Evolutionary conservation across 2,329 filamentous ascomycete genomes (phyloP).

Genomic region (Fusarium circinatum): DNA sequence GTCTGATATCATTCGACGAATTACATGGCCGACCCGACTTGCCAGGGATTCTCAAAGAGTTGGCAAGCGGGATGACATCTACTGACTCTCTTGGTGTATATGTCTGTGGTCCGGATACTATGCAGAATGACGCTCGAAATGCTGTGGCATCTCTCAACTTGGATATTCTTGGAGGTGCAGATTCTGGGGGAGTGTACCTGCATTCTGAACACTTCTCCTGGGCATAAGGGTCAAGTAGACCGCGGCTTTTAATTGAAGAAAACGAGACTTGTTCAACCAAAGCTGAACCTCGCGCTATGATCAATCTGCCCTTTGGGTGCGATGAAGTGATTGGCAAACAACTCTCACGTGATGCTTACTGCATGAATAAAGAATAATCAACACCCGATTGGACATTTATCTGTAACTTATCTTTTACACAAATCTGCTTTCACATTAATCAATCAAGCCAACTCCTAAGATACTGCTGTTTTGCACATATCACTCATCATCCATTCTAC

Average conservation of each 20-base stretch:
- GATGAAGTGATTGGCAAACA: background rate
- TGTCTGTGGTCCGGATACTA: background rate
- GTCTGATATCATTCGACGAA: background rate
- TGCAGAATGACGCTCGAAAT: background rate
- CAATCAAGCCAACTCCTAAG: rapidly evolving
- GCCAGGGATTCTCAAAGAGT: rapidly evolving
- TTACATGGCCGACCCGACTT: background rate
- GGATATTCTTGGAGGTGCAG: background rate
- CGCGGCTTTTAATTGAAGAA: background rate
- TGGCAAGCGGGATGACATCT: background rate
- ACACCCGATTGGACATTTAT: background rate
- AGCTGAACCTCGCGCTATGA: background rate
- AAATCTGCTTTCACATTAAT: background rate
- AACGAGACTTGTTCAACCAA: background rate
- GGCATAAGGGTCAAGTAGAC: background rate
- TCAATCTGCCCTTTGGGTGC: background rate
- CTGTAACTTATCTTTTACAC: background rate
- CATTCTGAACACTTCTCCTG: background rate
- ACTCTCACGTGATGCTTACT: background rate
- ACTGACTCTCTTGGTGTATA: background rate
- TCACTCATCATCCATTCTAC: background rate
- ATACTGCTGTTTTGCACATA: background rate
- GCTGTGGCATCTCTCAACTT: background rate
- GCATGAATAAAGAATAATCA: background rate
- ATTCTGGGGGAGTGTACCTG: background rate